Percentiles rank a stretch among this genome's conserved stretches.
Evolutionary conservation across 306 rosid genomes (phyloP).

Genomic region (Sicyos baderoa): DNA sequence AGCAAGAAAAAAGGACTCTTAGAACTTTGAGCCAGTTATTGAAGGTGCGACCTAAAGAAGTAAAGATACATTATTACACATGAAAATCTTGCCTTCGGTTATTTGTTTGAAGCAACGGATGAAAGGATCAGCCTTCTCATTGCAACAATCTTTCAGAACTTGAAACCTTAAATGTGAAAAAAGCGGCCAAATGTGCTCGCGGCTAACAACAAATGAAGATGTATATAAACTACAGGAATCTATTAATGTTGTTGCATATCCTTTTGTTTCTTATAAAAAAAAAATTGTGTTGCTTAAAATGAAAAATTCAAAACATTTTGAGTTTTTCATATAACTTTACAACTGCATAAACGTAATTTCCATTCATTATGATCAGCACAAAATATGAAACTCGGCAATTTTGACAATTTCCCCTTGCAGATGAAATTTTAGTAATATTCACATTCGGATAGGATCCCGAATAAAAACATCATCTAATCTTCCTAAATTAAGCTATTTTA

Average conservation of each 20-base stretch:
- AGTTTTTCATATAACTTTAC: background rate
- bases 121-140: background rate
- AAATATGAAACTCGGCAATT: background rate
- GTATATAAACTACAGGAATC: background rate
- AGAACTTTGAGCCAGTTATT: background rate
- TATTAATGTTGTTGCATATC: background rate
- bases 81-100: background rate
- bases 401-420: background rate
- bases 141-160: background rate
- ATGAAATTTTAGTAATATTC: background rate
- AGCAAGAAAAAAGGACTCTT: background rate
- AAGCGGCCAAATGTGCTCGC: background rate
- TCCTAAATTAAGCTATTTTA: background rate
- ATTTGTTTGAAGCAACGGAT: background rate
- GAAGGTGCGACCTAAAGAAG: background rate
- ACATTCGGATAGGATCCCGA: background rate
- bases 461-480: background rate
- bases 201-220: background rate
- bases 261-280: no score
- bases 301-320: background rate
- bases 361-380: background rate
- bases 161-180: constrained; percentile 3
- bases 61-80: background rate
- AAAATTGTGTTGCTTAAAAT: background rate
- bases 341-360: background rate